Evolutionary conservation across 805 yeast species (phyloP).

Genomic region (Metschnikowia reukaufii): DNA sequence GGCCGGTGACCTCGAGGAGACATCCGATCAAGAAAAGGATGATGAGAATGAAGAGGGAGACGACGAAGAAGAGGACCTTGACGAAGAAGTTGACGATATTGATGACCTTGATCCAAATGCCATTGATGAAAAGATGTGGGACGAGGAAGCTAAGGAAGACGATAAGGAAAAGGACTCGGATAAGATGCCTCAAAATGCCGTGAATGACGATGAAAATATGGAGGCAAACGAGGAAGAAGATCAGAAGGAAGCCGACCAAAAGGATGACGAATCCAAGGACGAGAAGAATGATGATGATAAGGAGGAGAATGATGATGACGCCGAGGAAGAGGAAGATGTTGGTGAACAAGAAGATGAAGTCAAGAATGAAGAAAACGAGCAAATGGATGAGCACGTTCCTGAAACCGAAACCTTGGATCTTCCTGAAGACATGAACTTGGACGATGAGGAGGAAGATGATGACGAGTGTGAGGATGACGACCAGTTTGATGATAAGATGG

Average conservation of each 20-base stretch:
- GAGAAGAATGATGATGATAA: slow-evolving; percentile 44
- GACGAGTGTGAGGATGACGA: slow-evolving; percentile 37
- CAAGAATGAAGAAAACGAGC: slow-evolving; percentile 64
- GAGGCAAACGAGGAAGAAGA: slow-evolving; percentile 48
- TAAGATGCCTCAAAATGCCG: slow-evolving; percentile 56
- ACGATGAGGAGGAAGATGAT: slow-evolving; percentile 62
- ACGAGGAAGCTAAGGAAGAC: slow-evolving; percentile 78
- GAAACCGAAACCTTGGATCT: slow-evolving; percentile 85
- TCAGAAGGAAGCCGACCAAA: slow-evolving; percentile 37
- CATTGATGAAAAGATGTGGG: slow-evolving; percentile 97
- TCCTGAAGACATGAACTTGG: slow-evolving; percentile 90
- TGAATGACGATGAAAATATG: slow-evolving; percentile 51
- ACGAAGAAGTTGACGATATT: slow-evolving; percentile 85
- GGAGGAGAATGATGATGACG: slow-evolving; percentile 52
- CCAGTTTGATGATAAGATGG: slow-evolving; percentile 23
- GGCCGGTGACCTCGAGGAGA: slow-evolving; percentile 90
- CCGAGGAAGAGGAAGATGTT: slow-evolving; percentile 65
- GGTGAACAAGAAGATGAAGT: slow-evolving; percentile 84
- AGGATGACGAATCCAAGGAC: slow-evolving; percentile 24
- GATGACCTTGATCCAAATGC: slow-evolving; percentile 94
- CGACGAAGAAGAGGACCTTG: slow-evolving; percentile 60
- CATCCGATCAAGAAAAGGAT: slow-evolving; percentile 62
- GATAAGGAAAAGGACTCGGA: slow-evolving; percentile 84
- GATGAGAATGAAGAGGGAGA: slow-evolving; percentile 42
- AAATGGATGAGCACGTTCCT: slow-evolving; percentile 71